Percentiles rank a stretch among this genome's conserved stretches.
Evolutionary conservation across 2,329 filamentous ascomycete species (phyloP).

Genomic region (Coleophoma eucalyptorum): DNA sequence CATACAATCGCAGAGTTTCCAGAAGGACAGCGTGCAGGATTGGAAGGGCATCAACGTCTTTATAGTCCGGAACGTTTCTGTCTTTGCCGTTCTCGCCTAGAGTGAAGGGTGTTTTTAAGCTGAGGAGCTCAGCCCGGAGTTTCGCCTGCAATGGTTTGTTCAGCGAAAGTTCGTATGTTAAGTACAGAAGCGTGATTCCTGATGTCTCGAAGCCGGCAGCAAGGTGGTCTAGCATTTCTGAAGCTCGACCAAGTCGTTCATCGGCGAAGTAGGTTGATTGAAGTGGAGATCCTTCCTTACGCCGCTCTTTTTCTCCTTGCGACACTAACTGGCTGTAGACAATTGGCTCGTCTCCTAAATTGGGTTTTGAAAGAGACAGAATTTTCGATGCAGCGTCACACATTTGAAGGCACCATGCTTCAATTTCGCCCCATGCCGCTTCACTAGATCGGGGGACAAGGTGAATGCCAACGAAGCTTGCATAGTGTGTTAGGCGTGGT

Average conservation of each 20-base stretch:
- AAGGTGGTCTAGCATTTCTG: neutral
- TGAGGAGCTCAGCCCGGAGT: slow-evolving; percentile 34
- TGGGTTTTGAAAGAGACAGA: neutral
- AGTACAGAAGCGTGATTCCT: slow-evolving; percentile 60
- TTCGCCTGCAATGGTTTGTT: slow-evolving; percentile 26
- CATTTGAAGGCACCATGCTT: neutral
- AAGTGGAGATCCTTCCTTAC: neutral
- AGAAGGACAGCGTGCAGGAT: slow-evolving; percentile 49
- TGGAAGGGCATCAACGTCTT: slow-evolving; percentile 41
- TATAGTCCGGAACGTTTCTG: slow-evolving; percentile 25
- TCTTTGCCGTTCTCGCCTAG: neutral
- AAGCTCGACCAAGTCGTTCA: neutral
- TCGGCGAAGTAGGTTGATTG: neutral
- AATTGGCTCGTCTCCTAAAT: neutral
- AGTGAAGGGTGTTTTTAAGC: neutral
- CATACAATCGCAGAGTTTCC: slow-evolving; percentile 51
- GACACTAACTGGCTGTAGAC: slow-evolving; percentile 4
- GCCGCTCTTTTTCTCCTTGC: neutral
- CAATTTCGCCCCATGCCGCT: neutral
- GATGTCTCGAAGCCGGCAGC: slow-evolving; percentile 66
- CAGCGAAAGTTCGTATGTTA: slow-evolving; percentile 51
- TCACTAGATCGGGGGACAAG: neutral
- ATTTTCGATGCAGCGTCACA: neutral
- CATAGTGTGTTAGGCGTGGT: neutral
- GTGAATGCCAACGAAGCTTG: neutral